Evolutionary conservation across 768 basidiomycete genomes (phyloP).

Genomic region (Xerocomellus amylosporus): DNA sequence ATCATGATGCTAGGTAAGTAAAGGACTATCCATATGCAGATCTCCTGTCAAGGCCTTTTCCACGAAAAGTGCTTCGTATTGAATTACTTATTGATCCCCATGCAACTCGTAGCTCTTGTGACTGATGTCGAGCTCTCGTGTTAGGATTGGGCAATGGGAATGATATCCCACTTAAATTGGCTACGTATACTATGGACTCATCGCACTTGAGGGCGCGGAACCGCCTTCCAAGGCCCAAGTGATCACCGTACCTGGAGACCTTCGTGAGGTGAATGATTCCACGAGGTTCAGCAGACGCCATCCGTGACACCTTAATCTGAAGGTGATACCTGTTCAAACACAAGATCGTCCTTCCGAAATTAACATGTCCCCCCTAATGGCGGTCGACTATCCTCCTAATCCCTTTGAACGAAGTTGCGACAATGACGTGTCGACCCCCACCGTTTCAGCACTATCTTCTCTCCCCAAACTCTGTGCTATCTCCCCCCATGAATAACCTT

Average conservation of each 20-base stretch:
- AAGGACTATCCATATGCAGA: too few species aligned
- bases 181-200: too few species aligned
- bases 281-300: not conserved
- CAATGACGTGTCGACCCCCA: not conserved
- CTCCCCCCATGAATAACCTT: constrained; percentile 19
- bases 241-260: too few species aligned
- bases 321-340: not conserved
- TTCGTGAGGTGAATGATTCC: too few species aligned
- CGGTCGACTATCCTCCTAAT: not conserved
- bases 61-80: too few species aligned
- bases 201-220: too few species aligned
- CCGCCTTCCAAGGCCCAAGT: too few species aligned
- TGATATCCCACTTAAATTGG: not conserved
- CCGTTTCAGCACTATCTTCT: not conserved
- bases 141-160: not conserved
- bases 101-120: too few species aligned
- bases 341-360: not conserved
- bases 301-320: not conserved
- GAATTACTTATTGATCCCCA: too few species aligned
- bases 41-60: too few species aligned
- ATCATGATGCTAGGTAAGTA: too few species aligned
- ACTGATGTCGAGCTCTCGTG: not conserved
- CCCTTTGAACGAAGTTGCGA: not conserved
- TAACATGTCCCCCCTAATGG: not conserved
- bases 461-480: constrained; percentile 13